phyloP scores from a whole-genome alignment of 805 yeast species.

The Metschnikowia sp. region DNA sequence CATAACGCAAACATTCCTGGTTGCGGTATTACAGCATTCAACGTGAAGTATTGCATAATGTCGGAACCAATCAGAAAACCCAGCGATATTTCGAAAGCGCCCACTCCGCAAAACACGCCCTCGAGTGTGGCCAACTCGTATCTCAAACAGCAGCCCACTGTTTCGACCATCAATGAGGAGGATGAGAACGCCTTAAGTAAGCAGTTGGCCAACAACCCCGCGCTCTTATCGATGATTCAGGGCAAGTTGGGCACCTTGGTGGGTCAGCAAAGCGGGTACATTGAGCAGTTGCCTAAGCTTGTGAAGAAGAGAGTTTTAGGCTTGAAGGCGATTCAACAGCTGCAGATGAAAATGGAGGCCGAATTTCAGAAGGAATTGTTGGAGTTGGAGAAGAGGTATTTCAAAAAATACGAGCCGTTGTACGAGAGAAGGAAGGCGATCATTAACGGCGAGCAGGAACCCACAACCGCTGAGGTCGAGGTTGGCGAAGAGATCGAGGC shows the following conservation, averaged over 20 bases:
- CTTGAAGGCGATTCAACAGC: conserved; percentile 74
- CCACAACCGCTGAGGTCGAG: conserved; percentile 72
- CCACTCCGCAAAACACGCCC: conserved; percentile 98
- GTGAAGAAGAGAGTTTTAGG: conserved; percentile 79
- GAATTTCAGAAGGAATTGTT: conserved; percentile 88
- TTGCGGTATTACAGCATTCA: neutral
- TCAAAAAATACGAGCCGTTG: conserved; percentile 69
- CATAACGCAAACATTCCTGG: neutral
- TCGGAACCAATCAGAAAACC: conserved; percentile 80
- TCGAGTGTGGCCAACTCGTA: conserved; percentile 78
- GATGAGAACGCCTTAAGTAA: conserved; percentile 31
- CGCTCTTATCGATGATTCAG: conserved; percentile 80
- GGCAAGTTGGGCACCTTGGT: conserved; percentile 81
- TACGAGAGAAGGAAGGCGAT: conserved; percentile 70
- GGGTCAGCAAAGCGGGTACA: conserved; percentile 85
- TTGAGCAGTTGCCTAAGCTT: conserved; percentile 65
- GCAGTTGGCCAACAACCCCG: conserved; percentile 73
- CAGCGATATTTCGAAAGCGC: conserved; percentile 84
- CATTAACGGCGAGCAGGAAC: conserved; percentile 70
- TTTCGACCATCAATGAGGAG: conserved; percentile 63
- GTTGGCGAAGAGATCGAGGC: conserved; percentile 72
- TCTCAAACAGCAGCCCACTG: conserved; percentile 57
- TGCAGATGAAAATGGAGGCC: conserved; percentile 79
- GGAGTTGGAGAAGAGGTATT: conserved; percentile 79
- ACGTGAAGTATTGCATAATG: conserved; percentile 42